Evolutionary conservation across 2,329 filamentous ascomycete species (phyloP).

Genomic region (Sarocladiaceae sp.): DNA sequence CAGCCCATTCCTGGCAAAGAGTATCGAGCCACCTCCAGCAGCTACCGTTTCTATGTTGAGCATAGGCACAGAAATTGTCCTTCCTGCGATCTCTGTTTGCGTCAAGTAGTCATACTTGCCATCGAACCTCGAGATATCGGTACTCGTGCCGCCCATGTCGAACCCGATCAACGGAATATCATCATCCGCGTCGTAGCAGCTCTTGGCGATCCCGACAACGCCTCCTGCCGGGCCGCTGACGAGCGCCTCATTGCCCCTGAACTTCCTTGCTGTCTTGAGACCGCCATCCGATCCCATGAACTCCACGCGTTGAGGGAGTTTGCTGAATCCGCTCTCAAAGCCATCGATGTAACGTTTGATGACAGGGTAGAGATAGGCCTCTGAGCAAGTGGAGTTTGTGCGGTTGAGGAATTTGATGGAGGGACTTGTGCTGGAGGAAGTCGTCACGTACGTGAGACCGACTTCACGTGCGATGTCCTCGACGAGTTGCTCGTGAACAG

Average conservation of each 20-base stretch:
- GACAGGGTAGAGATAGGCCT: slow-evolving; percentile 65
- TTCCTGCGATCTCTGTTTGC: slow-evolving; percentile 62
- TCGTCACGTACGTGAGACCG: slow-evolving; percentile 63
- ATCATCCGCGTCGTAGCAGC: slow-evolving; percentile 59
- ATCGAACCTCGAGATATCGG: slow-evolving; percentile 63
- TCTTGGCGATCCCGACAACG: slow-evolving; percentile 63
- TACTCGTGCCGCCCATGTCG: slow-evolving; percentile 57
- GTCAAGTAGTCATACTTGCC: slow-evolving; percentile 67
- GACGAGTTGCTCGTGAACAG: slow-evolving; percentile 69
- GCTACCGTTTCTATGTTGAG: slow-evolving; percentile 67
- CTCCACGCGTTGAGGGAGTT: slow-evolving; percentile 50
- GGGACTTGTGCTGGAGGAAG: slow-evolving; percentile 61
- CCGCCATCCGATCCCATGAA: slow-evolving; percentile 59
- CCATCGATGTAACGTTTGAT: slow-evolving; percentile 63
- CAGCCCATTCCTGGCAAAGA: slow-evolving; percentile 63
- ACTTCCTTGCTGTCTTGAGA: slow-evolving; percentile 44
- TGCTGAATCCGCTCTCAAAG: slow-evolving; percentile 59
- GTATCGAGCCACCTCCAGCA: slow-evolving; percentile 39
- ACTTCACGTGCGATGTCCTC: slow-evolving; percentile 67
- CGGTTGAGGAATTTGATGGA: slow-evolving; percentile 66
- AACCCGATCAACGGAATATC: slow-evolving; percentile 51
- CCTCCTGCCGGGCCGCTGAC: slow-evolving; percentile 65
- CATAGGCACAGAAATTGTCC: slow-evolving; percentile 64
- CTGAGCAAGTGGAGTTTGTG: slow-evolving; percentile 62
- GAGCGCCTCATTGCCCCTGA: slow-evolving; percentile 60